These are phyloP conservation scores for Truncatella angustata DNA, from an alignment of 2,329 filamentous ascomycete species.

Conservation along the genomic window DNA sequence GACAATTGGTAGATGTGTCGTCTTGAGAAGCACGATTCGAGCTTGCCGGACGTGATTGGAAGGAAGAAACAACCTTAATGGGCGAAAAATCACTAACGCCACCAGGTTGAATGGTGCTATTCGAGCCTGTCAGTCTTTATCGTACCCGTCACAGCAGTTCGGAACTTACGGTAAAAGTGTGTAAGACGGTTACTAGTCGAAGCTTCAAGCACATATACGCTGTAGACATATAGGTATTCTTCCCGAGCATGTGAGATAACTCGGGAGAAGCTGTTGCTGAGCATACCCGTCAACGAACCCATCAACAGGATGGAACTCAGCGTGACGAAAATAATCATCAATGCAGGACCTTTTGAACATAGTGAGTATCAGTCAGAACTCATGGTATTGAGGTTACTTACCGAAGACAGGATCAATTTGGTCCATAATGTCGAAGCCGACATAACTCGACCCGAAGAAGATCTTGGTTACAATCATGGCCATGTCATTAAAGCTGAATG, in stretches of 20 bases:
- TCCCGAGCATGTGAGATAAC: slow-evolving; percentile 65
- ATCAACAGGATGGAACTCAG: slow-evolving; percentile 77
- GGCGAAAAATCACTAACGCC: slow-evolving; percentile 68
- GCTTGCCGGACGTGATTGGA: slow-evolving; percentile 61
- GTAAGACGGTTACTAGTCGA: slow-evolving; percentile 68
- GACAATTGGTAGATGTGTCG: slow-evolving; percentile 67
- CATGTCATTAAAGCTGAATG: slow-evolving; percentile 65
- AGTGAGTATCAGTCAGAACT: neutral
- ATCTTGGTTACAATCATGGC: slow-evolving; percentile 76
- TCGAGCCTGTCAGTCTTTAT: neutral
- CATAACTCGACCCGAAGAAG: slow-evolving; percentile 74
- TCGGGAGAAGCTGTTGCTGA: slow-evolving; percentile 71
- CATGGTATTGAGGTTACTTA: slow-evolving; percentile 12
- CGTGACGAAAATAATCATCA: slow-evolving; percentile 72
- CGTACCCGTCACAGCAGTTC: too few relatives aligned
- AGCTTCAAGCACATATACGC: slow-evolving; percentile 62
- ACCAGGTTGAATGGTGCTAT: slow-evolving; percentile 68
- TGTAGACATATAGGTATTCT: slow-evolving; percentile 78
- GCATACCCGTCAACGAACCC: slow-evolving; percentile 74
- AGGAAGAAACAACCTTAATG: slow-evolving; percentile 66
- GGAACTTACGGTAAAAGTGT: slow-evolving; percentile 57
- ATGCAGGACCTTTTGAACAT: slow-evolving; percentile 42
- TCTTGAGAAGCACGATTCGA: slow-evolving; percentile 61
- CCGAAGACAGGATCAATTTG: slow-evolving; percentile 57
- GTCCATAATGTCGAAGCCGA: slow-evolving; percentile 69